Percentiles rank a stretch among this genome's conserved stretches.
These are phyloP conservation scores for Begonia peltatifolia DNA, from an alignment of 306 rosid genomes.

Conservation along the genomic window DNA sequence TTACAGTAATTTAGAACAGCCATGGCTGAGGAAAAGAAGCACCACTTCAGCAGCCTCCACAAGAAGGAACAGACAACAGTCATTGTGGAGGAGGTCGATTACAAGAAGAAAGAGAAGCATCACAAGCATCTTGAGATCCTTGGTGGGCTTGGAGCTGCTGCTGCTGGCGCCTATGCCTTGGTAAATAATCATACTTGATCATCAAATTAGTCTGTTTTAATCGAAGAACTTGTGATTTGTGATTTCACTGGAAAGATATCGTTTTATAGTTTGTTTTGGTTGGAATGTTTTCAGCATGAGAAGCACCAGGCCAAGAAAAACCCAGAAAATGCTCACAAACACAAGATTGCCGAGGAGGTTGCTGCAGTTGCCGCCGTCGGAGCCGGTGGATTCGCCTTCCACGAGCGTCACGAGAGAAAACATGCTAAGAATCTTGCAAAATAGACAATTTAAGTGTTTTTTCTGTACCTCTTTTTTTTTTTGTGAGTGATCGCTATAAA, in stretches of 20 bases:
- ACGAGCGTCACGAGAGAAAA: slow-evolving; percentile 61
- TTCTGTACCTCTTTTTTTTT: too few species aligned
- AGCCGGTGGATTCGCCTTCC: slow-evolving; percentile 59
- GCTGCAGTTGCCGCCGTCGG: slow-evolving; percentile 50
- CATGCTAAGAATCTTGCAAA: slow-evolving; percentile 23
- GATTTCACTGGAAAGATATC: background rate
- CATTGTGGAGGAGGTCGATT: slow-evolving; percentile 19
- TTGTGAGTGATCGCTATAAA: too few species aligned
- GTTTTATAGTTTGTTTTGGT: background rate
- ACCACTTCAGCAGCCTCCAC: slow-evolving; percentile 30
- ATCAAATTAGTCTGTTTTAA: background rate
- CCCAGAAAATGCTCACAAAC: slow-evolving; percentile 50
- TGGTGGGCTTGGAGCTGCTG: slow-evolving; percentile 33
- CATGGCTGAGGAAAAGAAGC: slow-evolving; percentile 53
- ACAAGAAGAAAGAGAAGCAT: slow-evolving; percentile 56
- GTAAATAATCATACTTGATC: slow-evolving; percentile 11
- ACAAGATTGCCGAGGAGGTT: slow-evolving; percentile 67
- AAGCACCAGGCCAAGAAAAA: slow-evolving; percentile 44
- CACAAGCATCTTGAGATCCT: slow-evolving; percentile 33
- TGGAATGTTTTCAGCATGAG: slow-evolving; percentile 27
- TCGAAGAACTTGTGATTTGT: background rate
- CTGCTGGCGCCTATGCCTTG: slow-evolving; percentile 55
- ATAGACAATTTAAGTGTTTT: background rate
- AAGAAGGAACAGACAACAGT: slow-evolving; percentile 16
- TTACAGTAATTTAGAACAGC: slow-evolving; percentile 1